Evolutionary conservation across 495 filamentous ascomycete genomes (phyloP), one percentile per base, ranked within the genome.

Genomic region (Aspergillus ostianus): DNA sequence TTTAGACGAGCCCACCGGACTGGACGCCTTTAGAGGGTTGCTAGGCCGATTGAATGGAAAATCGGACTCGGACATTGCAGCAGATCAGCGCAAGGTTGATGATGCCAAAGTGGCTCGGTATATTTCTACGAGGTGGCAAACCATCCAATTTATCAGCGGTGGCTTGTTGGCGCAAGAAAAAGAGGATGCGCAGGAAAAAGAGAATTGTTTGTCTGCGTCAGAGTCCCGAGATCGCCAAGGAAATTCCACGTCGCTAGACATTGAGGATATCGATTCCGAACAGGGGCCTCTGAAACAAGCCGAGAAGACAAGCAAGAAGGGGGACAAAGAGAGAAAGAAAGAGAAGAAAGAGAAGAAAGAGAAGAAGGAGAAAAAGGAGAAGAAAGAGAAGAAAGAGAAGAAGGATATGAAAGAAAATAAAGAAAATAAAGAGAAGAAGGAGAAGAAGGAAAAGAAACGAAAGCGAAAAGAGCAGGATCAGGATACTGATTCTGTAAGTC

Each of bases 31-130:
- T 62, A 90, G 93, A 67, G 86, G 86, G 58, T 71, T 98, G 2
- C 79, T 98, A 19, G 93, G 94, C 50, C 80, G 93, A 51, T 75
- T 98, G 49, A 98, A 97, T 73, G 93, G 93, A 21, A 95, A 91
- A 71, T 85, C 80, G 45, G 89, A 91, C 57, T 82, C 74, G 26
- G 80, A 84, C 56, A 70, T 93, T 53, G 78, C 85, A 68, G 77
- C 82, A 59, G 88, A 96, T 65, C 77, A 84, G 71, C 76, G 80
- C 55, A 79, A 73, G 45, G 75, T 85, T 61, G 82, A 85, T 21
- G 83, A 87, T 60, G 70, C 85, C 32, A 87, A 86, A 71, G 76
- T 88, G 49, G 86, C 82, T 56, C 74, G 85, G 30, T 92, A 90
- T 67, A 77, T 85, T 27, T 82, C 87, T 59, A 78, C 79, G 68